Evolutionary conservation across 2,329 filamentous ascomycete species (phyloP), one percentile per base, ranked within the genome.

Genomic region (Simplicillium aogashimaense): DNA sequence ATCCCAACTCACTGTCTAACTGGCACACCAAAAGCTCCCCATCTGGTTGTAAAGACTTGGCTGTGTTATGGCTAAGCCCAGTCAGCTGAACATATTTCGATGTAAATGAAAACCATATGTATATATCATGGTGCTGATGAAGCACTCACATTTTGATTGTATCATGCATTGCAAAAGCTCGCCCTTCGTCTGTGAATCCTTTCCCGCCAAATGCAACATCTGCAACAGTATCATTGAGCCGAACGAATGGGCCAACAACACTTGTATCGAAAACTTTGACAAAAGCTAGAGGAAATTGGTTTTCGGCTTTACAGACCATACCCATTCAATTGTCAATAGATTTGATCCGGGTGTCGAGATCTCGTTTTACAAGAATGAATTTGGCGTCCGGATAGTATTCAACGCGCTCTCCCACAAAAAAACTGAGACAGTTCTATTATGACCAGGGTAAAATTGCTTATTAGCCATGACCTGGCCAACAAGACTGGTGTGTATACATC

Each of bases 321-420:
- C 33, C 37, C 33, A 54, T 13, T 3, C 58, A 57, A 36, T 58
- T 56, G 33, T 48, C 40, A 34, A 53, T 51, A 7, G 55, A 59
- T 32, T 45, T 50, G 7, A 46, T 50, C 60, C 61, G 63, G 34
- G 54, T 56, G n/a, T 59, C 51, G 3, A 54, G 52, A 16, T 58
- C 47, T 12, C 61, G 52, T 38, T 63, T 58, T 3, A 51, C 56
- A 12, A 63, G 48, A 13, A 64, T 54, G 39, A 61, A 64, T 37
- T 56, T 60, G 15, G 58, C 58, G 15, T 61, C 49, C 0, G 60
- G 58, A 30, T 61, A 61, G 4, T 50, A 47, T 11, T 52, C 48
- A 6, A 60, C 31, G 15, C 46, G 38, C 15, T 55, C 55, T 7
- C 48, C 52, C 6, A 58, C 46, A 43, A 63, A 56, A n/a, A 42